Evolutionary conservation across 345 rosid genomes (phyloP), one percentile per base, ranked within the genome.

Genomic region (Camelina sativa): DNA sequence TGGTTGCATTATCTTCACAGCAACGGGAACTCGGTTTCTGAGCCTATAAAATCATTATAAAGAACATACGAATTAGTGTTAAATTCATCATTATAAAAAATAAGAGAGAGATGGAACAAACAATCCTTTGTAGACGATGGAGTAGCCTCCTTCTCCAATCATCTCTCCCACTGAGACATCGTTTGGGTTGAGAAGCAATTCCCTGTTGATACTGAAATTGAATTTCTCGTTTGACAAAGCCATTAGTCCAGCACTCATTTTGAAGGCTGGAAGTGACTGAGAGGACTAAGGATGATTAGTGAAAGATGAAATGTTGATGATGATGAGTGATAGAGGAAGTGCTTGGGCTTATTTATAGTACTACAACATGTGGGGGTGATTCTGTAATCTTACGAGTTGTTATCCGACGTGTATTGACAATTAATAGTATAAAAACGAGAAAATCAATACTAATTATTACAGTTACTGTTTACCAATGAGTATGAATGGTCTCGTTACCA

Each of bases 81-180:
- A 23, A 23, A 23, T 2, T 23, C 3, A 23, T 23, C 25, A 23
- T 23, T 23, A 23, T 23, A 2, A 23, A 17, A 28, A 3, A 17
- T 17, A 17, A 17, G 28, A 25, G 38, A 62, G 71, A 54, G 30
- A 25, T 15, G 20, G 47, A 15, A 83, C 86, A 48, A 64, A 87
- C 96, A 75, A 59, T 77, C 92, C 96, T 65, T 69, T 54, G 62
- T 81, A 80, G 65, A 89, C 88, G 4, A 72, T 44, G 37, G 85
- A 82, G 76, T 61, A 11, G 56, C 76, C 22, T 50, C 96, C 96
- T 77, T 85, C 87, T 10, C 87, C 84, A 16, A 87, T 86, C 82
- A 85, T 79, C 51, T 71, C 74, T 13, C 73, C 72, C 1, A 78
- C 25, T 30, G 38, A 37, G 38, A 89, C 59, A 28, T 6, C 68